Evolutionary conservation across 2,329 filamentous ascomycete species (phyloP).

Genomic region (Arthrobotrys pseudoclavata): DNA sequence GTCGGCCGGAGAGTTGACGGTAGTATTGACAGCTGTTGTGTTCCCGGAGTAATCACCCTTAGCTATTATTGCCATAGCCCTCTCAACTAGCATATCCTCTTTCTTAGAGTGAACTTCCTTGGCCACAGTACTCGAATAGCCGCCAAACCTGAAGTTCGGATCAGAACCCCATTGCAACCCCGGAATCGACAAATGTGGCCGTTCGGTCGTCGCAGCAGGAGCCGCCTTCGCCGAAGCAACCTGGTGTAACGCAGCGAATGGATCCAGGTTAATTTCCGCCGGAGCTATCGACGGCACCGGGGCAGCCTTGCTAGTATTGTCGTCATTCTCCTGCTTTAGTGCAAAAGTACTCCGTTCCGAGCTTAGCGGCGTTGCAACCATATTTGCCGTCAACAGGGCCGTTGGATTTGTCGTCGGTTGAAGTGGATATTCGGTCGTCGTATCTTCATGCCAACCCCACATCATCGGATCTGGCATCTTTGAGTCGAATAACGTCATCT

Average conservation of each 20-base stretch:
- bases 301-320: conserved; percentile 20
- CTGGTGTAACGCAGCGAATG: conserved; percentile 52
- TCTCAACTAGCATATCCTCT: conserved; percentile 57
- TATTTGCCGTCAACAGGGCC: conserved; percentile 42
- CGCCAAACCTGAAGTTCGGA: conserved; percentile 63
- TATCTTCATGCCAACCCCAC: conserved; percentile 59
- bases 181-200: conserved; percentile 47
- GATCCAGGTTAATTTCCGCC: conserved; percentile 50
- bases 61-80: conserved; percentile 61
- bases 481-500: conserved; percentile 51
- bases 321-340: conserved; percentile 50
- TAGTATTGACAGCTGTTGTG: conserved; percentile 62
- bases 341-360: conserved; percentile 53
- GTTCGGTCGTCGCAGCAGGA: conserved; percentile 5
- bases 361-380: conserved; percentile 55
- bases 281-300: conserved; percentile 48
- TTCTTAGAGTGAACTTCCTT: conserved; percentile 49
- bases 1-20: conserved; percentile 63
- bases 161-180: conserved; percentile 63
- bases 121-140: conserved; percentile 51
- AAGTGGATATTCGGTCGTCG: conserved; percentile 43
- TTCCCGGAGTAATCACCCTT: conserved; percentile 54
- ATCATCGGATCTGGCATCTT: conserved; percentile 60
- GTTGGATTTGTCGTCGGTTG: conserved; percentile 45
- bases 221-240: conserved; percentile 35